Conservation (phyloP, 2,329 filamentous ascomycete species). For the Didymella segeticola region DNA sequence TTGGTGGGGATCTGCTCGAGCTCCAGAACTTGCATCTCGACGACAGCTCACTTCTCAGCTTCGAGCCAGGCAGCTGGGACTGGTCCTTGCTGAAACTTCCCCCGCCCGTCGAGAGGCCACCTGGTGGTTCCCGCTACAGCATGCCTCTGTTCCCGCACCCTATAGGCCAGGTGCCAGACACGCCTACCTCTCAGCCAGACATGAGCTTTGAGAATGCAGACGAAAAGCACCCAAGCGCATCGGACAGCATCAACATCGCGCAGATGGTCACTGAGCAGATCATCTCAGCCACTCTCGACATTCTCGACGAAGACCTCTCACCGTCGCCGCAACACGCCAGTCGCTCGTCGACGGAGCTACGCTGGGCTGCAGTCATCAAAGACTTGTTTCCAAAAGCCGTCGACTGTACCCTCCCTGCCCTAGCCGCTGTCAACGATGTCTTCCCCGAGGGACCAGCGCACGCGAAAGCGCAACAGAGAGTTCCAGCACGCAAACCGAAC, state of each 20-base stretch:
- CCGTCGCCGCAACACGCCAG: not conserved
- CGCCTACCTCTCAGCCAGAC: constrained; percentile 45
- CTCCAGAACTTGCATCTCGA: constrained; percentile 38
- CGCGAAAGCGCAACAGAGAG: constrained; percentile 45
- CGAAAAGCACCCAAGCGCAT: constrained; percentile 52
- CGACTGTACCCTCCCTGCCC: constrained; percentile 41
- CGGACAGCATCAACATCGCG: constrained; percentile 70
- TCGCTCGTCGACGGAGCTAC: constrained; percentile 29
- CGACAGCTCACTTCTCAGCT: constrained; percentile 29
- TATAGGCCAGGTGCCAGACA: constrained; percentile 37
- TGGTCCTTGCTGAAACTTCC: constrained; percentile 46
- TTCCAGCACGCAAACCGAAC: constrained; percentile 39
- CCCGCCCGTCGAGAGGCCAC: constrained; percentile 30
- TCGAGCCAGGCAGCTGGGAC: constrained; percentile 47
- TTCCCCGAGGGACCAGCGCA: constrained; percentile 47
- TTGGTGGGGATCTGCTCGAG: constrained; percentile 38
- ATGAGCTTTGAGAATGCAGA: constrained; percentile 31
- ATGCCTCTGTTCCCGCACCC: constrained; percentile 38
- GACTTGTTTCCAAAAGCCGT: constrained; percentile 39
- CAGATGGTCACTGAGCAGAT: constrained; percentile 77
- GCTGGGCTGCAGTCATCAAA: constrained; percentile 34
- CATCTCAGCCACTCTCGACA: constrained; percentile 57
- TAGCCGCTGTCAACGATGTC: constrained; percentile 54
- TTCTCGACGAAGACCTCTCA: constrained; percentile 32
- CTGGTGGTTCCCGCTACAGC: constrained; percentile 31